Percentiles rank a stretch among this genome's conserved stretches.
phyloP scores from a whole-genome alignment of 345 rosid species.

The Corchorus olitorius region DNA sequence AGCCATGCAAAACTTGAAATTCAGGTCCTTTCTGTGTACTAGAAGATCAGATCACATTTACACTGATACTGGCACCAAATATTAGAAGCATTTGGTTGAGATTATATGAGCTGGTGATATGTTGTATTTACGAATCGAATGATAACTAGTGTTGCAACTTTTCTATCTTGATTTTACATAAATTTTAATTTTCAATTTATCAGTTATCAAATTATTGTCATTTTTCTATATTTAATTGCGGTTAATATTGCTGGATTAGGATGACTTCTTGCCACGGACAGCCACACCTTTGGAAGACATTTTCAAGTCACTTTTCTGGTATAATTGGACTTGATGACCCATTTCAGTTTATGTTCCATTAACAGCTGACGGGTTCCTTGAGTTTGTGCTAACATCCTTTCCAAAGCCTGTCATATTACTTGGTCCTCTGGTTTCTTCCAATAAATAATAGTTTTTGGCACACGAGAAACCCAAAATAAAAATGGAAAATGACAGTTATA shows the following conservation, averaged over 20 bases:
- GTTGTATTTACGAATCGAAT: not conserved
- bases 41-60: not conserved
- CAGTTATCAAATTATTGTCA: not conserved
- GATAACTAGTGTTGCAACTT: not conserved
- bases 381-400: too few species aligned
- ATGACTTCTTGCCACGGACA: constrained; percentile 93
- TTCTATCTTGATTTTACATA: not conserved
- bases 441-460: too few species aligned
- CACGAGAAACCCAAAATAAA: too few species aligned
- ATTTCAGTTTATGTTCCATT: too few species aligned
- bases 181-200: not conserved
- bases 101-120: not conserved
- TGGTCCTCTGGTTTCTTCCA: too few species aligned
- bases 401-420: too few species aligned
- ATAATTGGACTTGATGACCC: too few species aligned
- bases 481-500: too few species aligned
- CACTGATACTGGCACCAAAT: not conserved
- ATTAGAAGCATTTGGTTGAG: constrained; percentile 3
- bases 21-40: not conserved
- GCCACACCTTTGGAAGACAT: too few species aligned
- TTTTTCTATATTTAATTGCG: not conserved
- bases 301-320: too few species aligned
- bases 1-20: not conserved
- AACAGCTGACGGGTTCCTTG: too few species aligned
- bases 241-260: constrained; percentile 48